Evolutionary conservation across 176 grass and related monocot genomes (phyloP), one percentile per base, ranked within the genome.

Genomic region (Bolboschoenus planiculmis): DNA sequence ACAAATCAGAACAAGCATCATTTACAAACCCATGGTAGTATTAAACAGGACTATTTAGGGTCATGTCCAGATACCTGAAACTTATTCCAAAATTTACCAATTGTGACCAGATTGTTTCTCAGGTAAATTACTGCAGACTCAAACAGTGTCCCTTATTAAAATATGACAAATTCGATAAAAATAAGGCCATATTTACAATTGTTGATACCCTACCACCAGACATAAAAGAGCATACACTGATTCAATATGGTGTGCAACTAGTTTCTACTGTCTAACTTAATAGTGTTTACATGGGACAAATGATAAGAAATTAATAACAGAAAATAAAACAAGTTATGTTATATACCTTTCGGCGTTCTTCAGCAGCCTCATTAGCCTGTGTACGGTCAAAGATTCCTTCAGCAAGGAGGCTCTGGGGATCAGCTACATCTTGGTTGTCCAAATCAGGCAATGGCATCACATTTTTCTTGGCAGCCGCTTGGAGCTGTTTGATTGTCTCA

Each of bases 361-460:
- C 88, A 81, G 89, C 87, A 72, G 70, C 77, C 85, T 93, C 92
- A 40, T 90, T 88, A 87, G 89, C 87, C 57, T 88, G 87, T 10
- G 89, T 81, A 65, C 80, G 84, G 79, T 97, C 89, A 48, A 91
- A 85, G 2, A 97, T 88, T 81, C 90, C 89, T 66, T 86, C 89
- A 43, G 85, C 86, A 34, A 95, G 50, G 35, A 90, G 80, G 81
- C 63, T 62, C 18, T 90, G 88, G 1, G 89, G 86, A 79, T 85
- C 87, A 35, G 86, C 82, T 15, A 87, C 55, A 93, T 87, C 92
- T 91, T 95, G 87, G 53, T 87, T 90, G 8, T 85, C 94, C 68
- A 90, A 50, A 89, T 90, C 93, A 72, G 96, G 96, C 91, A 99
- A 76, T 47, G 96, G 96, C 84, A 99, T 87, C 23, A 99, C 89